phyloP scores from a whole-genome alignment of 176 grass and related monocot genomes.

The Oryza officinalis region DNA sequence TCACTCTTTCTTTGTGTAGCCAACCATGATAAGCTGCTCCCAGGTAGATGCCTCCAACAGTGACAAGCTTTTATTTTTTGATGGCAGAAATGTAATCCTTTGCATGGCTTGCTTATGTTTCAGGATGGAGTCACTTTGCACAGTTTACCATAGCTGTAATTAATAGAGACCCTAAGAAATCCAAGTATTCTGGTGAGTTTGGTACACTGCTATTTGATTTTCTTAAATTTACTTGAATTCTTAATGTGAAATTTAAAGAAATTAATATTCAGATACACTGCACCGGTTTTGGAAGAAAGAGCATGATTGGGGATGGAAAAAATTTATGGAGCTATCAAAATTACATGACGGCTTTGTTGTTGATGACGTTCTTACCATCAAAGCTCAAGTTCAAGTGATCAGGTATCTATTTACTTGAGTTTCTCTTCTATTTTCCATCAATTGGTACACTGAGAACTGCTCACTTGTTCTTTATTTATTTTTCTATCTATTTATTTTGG shows the following conservation, averaged over 20 bases:
- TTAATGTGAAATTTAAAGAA: conserved; percentile 42
- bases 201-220: conserved; percentile 30
- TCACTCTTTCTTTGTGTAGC: conserved; percentile 99
- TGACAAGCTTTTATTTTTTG: conserved; percentile 8
- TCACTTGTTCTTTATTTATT: neutral
- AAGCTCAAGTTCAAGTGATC: conserved; percentile 99
- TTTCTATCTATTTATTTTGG: conserved; percentile 18
- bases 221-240: conserved; percentile 30
- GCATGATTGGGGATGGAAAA: conserved; percentile 99
- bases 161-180: conserved; percentile 99
- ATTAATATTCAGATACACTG: conserved; percentile 82
- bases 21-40: conserved; percentile 93
- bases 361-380: conserved; percentile 89
- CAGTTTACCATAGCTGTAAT: conserved; percentile 99
- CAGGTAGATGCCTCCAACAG: conserved; percentile 59
- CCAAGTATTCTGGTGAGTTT: conserved; percentile 97
- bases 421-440: conserved; percentile 30
- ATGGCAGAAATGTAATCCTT: conserved; percentile 13
- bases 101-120: conserved; percentile 44
- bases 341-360: conserved; percentile 88
- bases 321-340: conserved; percentile 99
- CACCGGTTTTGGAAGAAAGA: conserved; percentile 99
- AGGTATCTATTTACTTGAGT: conserved; percentile 59
- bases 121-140: conserved; percentile 98
- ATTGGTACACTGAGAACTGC: neutral